Evolutionary conservation across 208 protist species (phyloP), one percentile per base, ranked within the genome.

Genomic region (Crithidia bombi): DNA sequence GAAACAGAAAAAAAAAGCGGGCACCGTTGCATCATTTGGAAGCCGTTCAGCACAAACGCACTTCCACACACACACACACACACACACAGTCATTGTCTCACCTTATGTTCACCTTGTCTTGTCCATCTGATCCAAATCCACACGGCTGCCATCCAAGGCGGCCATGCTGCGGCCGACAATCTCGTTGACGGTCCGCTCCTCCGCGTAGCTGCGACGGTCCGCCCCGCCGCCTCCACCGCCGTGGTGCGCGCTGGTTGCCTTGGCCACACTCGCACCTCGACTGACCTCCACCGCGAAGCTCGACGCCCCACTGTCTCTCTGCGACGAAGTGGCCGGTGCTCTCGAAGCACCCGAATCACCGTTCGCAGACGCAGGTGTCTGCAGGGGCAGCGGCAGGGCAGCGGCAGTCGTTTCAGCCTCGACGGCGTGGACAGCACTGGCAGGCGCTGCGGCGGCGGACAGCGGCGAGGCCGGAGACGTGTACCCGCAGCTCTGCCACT

Each of bases 91-190:
- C n/a, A n/a, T n/a, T n/a, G 12, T 28, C 21, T 59, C 30, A 25
- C 2, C 32, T 44, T 5, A 28, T 39, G 12, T 5, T 56, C 49
- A 38, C 36, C 4, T 46, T 38, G 32, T 38, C 58, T 0, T 26
- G 33, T 54, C 44, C 23, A 36, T 30, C 5, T 63, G 28, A 49
- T 65, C 46, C 11, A 44, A 26, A 21, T 65, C 59, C 9, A 19
- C 26, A 38, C 69, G 52, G 19, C 43, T 55, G 15, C 49, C 43
- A 2, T 70, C 73, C 32, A 86, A 30, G 21, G 81, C 77, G n/a
- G 69, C 69, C 58, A 86, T 72, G 50, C 77, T 83, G 2, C 52
- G 50, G 6, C 51, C 71, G 7, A 86, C 67, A 35, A 86, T 81
- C 46, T 82, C 81, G 23, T 75, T 75, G 7, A 86, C 46, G 21